These are phyloP conservation scores for Ascomycota sp. DNA, from an alignment of 2,329 filamentous ascomycete genomes.

Conservation along the genomic window DNA sequence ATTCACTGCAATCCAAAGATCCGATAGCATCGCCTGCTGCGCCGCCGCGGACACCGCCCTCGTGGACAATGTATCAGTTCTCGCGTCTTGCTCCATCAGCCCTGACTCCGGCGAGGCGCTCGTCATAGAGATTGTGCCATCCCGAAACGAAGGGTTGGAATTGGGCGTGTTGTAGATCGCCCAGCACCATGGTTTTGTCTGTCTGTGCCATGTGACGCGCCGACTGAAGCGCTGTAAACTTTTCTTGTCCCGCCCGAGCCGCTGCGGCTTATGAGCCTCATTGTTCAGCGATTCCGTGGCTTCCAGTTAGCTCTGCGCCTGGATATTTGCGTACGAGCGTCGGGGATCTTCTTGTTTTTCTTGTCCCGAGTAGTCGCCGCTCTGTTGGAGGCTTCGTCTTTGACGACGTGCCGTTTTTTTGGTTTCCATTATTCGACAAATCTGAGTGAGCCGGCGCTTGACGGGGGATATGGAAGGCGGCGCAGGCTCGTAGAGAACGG, in stretches of 20 bases:
- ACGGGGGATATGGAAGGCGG: not conserved
- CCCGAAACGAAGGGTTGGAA: slow-evolving; percentile 4
- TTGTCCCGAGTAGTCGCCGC: slow-evolving; percentile 32
- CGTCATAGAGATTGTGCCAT: slow-evolving; percentile 5
- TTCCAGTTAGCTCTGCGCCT: slow-evolving; percentile 22
- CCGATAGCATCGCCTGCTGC: slow-evolving; percentile 1
- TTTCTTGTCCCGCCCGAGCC: slow-evolving; percentile 19
- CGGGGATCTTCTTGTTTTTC: slow-evolving; percentile 13
- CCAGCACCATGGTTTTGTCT: slow-evolving; percentile 22
- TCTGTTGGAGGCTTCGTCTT: slow-evolving; percentile 25
- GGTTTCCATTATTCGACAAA: slow-evolving; percentile 4
- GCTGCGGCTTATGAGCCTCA: slow-evolving; percentile 18
- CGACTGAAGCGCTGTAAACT: slow-evolving; percentile 9
- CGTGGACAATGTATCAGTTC: slow-evolving; percentile 11
- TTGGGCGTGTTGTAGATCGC: slow-evolving; percentile 7
- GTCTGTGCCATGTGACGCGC: slow-evolving; percentile 21
- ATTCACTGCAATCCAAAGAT: not conserved
- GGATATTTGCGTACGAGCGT: slow-evolving; percentile 16
- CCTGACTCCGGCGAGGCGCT: slow-evolving; percentile 8
- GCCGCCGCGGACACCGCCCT: slow-evolving; percentile 3
- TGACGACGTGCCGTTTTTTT: slow-evolving; percentile 13
- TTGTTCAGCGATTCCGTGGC: slow-evolving; percentile 12
- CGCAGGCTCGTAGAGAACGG: not conserved
- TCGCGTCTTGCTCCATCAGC: slow-evolving; percentile 5
- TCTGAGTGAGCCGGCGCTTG: not conserved